Conservation (phyloP, 352 stramenopile species). For the Phytophthora europaea region DNA sequence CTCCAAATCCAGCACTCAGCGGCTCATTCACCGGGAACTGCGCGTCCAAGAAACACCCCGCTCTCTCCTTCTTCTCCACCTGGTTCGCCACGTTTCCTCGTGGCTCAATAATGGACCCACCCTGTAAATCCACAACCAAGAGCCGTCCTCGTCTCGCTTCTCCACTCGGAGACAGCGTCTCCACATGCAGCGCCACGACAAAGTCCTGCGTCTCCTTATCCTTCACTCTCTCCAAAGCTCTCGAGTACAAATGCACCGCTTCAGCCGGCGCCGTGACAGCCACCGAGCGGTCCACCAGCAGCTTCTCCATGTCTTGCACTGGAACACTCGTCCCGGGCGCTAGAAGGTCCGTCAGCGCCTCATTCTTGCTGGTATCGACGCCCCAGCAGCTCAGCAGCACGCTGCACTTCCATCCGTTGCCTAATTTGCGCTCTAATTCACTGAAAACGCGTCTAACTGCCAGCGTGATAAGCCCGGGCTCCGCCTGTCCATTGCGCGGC, state of each 20-base stretch:
- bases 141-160: conserved; percentile 47
- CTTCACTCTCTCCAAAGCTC: conserved; percentile 28
- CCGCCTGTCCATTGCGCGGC: conserved; percentile 9
- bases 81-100: not conserved
- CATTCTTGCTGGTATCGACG: conserved; percentile 8
- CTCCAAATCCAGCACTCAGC: conserved; percentile 56
- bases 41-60: conserved; percentile 60
- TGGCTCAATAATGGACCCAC: conserved; percentile 61
- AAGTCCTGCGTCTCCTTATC: conserved; percentile 43
- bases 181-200: conserved; percentile 55
- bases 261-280: conserved; percentile 43
- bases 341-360: conserved; percentile 31
- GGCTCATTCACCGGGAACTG: conserved; percentile 59
- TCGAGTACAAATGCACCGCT: conserved; percentile 44
- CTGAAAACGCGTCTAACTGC: conserved; percentile 50
- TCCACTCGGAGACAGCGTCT: conserved; percentile 41
- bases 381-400: conserved; percentile 42
- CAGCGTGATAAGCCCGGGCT: conserved; percentile 44
- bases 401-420: conserved; percentile 9
- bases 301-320: conserved; percentile 14
- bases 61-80: conserved; percentile 15
- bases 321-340: not conserved
- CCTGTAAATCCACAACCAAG: conserved; percentile 60
- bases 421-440: conserved; percentile 20
- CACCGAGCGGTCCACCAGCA: conserved; percentile 41